Base-by-base conservation (phyloP, 1,284 basidiomycete species). In the Mycena sp. region DNA sequence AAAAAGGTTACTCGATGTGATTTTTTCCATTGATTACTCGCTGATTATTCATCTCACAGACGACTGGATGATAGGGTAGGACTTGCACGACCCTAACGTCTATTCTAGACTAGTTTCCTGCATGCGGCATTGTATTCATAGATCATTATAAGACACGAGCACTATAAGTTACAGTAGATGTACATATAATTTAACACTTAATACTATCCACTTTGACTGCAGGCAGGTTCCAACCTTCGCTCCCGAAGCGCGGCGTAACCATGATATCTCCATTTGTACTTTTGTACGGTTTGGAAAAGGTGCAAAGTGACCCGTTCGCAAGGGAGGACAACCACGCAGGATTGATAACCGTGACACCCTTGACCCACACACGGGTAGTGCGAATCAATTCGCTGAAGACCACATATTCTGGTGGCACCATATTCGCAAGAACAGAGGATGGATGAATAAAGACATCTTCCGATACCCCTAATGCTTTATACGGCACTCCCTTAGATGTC, bases 391-490 rank as follows among this genome's bases (percentile, higher is more conserved):
- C 96, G 58, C 90, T 86, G 75, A 89, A 99, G 29, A 95, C 87
- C 53, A 99, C 71, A 77, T 91, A 99, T 54, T 97, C 93, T 1
- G 97, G 95, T 3, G 98, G 95, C 6, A 88, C 69, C 23, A 70
- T 67, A 69, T 87, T 85, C 68, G 89, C 90, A 21, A 98, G 79
- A 12, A 92, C 83, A 14, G 94, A 97, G 1, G 92, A 92, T 0
- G 95, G 94, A 75, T 99, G 97, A 63, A 99, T 91, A 77, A 88
- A 99, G 1, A 96, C 93, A 69, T 98, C 94, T 70, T 96, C 94
- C 17, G 82, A 71, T 35, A 98, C 84, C 4, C 93, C 93, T 48
- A 96, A 76, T 0, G 95, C 93, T 62, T 85, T 87, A 77, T 99
- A 99, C 0, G 95, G 82, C 9, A 99, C 87, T 16, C 91, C 90